Evolutionary conservation across 2,329 filamentous ascomycete genomes (phyloP), one percentile per base, ranked within the genome.

Genomic region (Gaeumannomyces tritici): DNA sequence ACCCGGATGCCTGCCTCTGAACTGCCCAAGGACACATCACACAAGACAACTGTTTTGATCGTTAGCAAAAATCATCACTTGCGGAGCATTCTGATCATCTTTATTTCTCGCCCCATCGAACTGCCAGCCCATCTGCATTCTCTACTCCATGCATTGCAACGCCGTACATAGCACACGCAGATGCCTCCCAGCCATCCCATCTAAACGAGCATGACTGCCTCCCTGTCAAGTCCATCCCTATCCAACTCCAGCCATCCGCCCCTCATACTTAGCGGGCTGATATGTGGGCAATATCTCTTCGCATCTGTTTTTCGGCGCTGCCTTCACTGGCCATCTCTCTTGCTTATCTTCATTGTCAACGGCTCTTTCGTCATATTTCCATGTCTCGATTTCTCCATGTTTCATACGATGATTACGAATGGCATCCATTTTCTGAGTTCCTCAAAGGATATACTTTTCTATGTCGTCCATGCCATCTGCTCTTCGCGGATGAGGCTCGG

Each of bases 391-490:
- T 56, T 56, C 55, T 56, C 9, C n/a, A 11, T 56, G 55, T 56
- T 56, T 26, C 11, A 56, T 47, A 61, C 55, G 60, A 61, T 55
- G 51, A 47, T 35, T 31, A 61, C 33, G 60, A 61, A 24, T 28
- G 54, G 60, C 60, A 61, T 61, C 28, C 11, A 8, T 28, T 61
- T 57, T 57, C 54, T 33, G 56, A 21, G 28, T 61, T 61, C 31
- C 29, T 15, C 24, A 29, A 61, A 56, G 47, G 27, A 58, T 58
- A 35, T 21, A 27, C 18, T 31, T 61, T 1, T n/a, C 33, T 35
- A 33, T 9, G 42, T 51, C 42, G n/a, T 51, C 42, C 42, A 51
- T 51, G 42, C 42, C 35, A 29, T 29, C 26, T 21, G 54, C 26
- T 60, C 47, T 29, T 24, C 12, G 35, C 51, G 26, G 55, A 57